These are phyloP conservation scores for Jatropha multifida DNA, from an alignment of 441 rosid species.

Conservation along the genomic window DNA sequence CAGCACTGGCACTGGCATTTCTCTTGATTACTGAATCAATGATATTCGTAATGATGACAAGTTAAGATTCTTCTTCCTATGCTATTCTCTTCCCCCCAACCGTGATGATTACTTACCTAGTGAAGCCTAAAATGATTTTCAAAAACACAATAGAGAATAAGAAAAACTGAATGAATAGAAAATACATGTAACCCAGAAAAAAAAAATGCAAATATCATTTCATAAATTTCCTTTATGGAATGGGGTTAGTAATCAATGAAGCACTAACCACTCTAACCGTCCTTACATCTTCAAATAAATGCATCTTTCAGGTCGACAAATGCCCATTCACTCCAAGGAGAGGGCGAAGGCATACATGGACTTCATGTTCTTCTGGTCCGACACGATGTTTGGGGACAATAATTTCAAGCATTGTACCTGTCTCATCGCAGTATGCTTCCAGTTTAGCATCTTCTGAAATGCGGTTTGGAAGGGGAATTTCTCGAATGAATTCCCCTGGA, in stretches of 20 bases:
- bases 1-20: neutral
- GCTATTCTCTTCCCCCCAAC: neutral
- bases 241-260: constrained; percentile 47
- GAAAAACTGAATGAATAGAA: neutral
- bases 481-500: constrained; percentile 79
- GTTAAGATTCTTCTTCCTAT: neutral
- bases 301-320: constrained; percentile 39
- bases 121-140: constrained; percentile 17
- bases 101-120: constrained; percentile 7
- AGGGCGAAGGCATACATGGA: constrained; percentile 72
- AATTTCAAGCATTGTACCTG: constrained; percentile 74
- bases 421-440: constrained; percentile 75
- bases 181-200: constrained; percentile 11
- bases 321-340: constrained; percentile 51
- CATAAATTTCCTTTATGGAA: constrained; percentile 35
- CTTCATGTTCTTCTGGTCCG: constrained; percentile 93
- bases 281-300: constrained; percentile 39
- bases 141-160: constrained; percentile 2
- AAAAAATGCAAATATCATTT: constrained; percentile 38
- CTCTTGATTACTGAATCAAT: too few relatives aligned
- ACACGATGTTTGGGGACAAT: constrained; percentile 74
- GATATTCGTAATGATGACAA: too few relatives aligned
- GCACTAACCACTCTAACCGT: constrained; percentile 36
- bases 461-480: constrained; percentile 67
- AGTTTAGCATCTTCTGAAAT: constrained; percentile 86